Evolutionary conservation across 345 rosid species (phyloP).

Genomic region (Salix viminalis): DNA sequence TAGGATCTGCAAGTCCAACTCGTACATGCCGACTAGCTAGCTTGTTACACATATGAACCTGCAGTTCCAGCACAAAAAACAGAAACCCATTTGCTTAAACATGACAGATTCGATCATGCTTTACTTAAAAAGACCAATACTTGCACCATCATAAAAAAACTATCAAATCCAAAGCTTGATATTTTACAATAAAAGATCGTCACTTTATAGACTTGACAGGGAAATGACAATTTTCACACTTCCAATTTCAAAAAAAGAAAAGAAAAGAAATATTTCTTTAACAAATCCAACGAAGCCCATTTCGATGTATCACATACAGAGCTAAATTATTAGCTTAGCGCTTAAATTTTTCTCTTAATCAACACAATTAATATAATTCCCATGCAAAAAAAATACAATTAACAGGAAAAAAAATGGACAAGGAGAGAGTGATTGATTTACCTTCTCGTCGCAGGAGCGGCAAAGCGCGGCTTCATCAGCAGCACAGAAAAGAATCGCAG

Average conservation of each 20-base stretch:
- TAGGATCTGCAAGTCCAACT: slow-evolving; percentile 71
- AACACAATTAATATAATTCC: neutral
- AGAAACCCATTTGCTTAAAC: neutral
- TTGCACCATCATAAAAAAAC: neutral
- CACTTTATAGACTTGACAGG: neutral
- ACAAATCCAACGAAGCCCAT: neutral
- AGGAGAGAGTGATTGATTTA: neutral
- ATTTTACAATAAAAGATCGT: neutral
- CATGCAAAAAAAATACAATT: no score
- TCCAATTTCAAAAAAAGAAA: neutral
- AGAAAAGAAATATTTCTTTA: neutral
- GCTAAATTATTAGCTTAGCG: neutral
- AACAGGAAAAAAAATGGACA: neutral
- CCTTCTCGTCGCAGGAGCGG: slow-evolving; percentile 77
- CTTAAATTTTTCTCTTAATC: neutral
- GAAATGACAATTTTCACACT: neutral
- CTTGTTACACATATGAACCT: slow-evolving; percentile 87
- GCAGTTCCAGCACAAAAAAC: slow-evolving; percentile 12
- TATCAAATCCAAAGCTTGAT: neutral
- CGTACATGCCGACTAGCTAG: slow-evolving; percentile 79
- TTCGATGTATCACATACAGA: neutral
- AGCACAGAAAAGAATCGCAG: slow-evolving; percentile 81
- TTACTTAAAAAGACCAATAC: neutral
- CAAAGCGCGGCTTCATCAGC: slow-evolving; percentile 90
- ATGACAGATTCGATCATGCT: neutral